These are phyloP conservation scores for Lepidopterella palustris DNA, from an alignment of 495 filamentous ascomycete species.

Conservation along the genomic window DNA sequence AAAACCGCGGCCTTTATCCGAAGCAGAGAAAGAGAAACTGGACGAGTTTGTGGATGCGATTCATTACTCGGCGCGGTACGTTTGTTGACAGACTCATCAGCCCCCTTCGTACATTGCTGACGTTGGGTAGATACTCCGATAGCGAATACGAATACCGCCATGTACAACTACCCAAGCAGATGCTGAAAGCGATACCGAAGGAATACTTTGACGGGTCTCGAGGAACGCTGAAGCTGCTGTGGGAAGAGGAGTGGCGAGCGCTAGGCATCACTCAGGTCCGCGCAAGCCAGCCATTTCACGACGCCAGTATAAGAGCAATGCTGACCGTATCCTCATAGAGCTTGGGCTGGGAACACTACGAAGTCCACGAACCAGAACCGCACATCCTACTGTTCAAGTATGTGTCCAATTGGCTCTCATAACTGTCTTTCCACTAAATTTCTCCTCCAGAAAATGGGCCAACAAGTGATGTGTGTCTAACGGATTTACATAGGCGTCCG, in stretches of 20 bases:
- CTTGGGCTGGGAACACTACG: slow-evolving; percentile 97
- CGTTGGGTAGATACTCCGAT: slow-evolving; percentile 65
- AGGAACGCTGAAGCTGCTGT: slow-evolving; percentile 89
- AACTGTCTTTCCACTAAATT: not conserved
- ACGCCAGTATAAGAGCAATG: not conserved
- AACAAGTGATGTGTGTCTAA: slow-evolving; percentile 15
- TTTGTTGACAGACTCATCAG: slow-evolving; percentile 6
- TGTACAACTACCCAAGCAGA: slow-evolving; percentile 92
- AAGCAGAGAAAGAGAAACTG: slow-evolving; percentile 70
- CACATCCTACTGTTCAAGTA: slow-evolving; percentile 99
- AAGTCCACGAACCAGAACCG: slow-evolving; percentile 96
- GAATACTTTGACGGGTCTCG: slow-evolving; percentile 89
- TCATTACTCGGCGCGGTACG: slow-evolving; percentile 89
- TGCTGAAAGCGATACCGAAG: slow-evolving; percentile 93
- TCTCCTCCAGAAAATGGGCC: not conserved
- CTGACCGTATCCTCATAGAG: slow-evolving; percentile 50
- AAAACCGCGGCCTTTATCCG: slow-evolving; percentile 70
- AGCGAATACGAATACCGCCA: slow-evolving; percentile 88
- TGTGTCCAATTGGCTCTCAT: slow-evolving; percentile 4
- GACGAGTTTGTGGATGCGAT: slow-evolving; percentile 90
- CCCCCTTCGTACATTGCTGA: not conserved
- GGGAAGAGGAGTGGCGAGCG: slow-evolving; percentile 97
- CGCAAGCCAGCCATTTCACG: slow-evolving; percentile 23
- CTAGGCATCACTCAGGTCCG: slow-evolving; percentile 90
- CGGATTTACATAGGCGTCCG: slow-evolving; percentile 59